Conservation (phyloP, 495 filamentous ascomycete species). For the Ascobolus immersus region DNA sequence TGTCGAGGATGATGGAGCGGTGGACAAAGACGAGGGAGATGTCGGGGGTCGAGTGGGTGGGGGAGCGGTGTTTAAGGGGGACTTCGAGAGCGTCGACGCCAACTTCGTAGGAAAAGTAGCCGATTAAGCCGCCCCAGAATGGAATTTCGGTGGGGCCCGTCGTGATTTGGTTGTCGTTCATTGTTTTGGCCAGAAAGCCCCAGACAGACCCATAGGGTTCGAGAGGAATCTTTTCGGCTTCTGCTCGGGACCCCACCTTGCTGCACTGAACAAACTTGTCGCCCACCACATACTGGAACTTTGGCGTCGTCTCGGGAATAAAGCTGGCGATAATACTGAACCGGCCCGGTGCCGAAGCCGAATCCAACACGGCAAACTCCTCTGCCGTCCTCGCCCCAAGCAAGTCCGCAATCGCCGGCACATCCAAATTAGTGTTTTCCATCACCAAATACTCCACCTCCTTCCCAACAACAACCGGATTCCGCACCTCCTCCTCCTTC, state of each 20-base stretch:
- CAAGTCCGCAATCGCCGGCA: constrained; percentile 25
- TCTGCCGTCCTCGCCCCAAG: constrained; percentile 14
- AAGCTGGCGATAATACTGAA: constrained; percentile 43
- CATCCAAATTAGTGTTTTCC: too few species aligned
- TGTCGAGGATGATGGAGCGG: constrained; percentile 59
- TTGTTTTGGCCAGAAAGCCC: constrained; percentile 30
- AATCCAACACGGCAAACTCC: constrained; percentile 31
- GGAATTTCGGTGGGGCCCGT: constrained; percentile 21
- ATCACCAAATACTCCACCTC: too few species aligned
- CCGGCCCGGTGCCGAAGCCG: constrained; percentile 23
- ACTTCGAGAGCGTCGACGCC: constrained; percentile 39
- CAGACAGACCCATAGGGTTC: constrained; percentile 26
- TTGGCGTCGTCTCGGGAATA: constrained; percentile 22
- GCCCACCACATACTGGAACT: constrained; percentile 32
- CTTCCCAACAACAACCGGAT: constrained; percentile 2
- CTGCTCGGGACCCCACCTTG: too few species aligned
- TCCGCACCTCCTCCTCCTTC: constrained; percentile 1
- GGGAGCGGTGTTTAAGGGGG: constrained; percentile 5
- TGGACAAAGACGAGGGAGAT: constrained; percentile 53
- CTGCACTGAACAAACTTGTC: too few species aligned
- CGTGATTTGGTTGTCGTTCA: constrained; percentile 25
- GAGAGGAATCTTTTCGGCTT: too few species aligned
- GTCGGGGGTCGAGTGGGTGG: constrained; percentile 27
- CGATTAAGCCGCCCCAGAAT: constrained; percentile 78
- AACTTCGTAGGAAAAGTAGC: constrained; percentile 73